Evolutionary conservation across 306 rosid genomes (phyloP).

Genomic region (Canavalia ensiformis): DNA sequence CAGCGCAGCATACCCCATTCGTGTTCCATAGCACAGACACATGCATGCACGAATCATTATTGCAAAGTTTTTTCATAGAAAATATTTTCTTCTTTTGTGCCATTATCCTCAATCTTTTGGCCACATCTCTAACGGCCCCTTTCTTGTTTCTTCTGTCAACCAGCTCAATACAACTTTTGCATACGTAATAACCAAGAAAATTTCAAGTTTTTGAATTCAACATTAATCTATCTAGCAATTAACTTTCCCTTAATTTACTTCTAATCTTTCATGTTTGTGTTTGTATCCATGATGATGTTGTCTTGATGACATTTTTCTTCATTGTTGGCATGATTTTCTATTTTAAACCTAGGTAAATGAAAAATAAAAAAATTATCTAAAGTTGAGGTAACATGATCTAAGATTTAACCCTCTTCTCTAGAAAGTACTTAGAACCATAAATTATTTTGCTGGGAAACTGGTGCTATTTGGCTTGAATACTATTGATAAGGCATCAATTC

Average conservation of each 20-base stretch:
- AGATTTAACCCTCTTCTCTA: constrained; percentile 10
- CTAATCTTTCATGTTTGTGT: constrained; percentile 23
- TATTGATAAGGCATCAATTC: not conserved
- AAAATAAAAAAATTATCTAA: not conserved
- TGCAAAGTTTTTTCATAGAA: constrained; percentile 36
- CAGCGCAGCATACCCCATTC: constrained; percentile 73
- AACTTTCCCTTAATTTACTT: constrained; percentile 28
- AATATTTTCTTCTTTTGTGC: constrained; percentile 36
- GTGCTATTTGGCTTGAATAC: constrained; percentile 4
- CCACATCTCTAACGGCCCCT: constrained; percentile 41
- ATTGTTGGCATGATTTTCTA: constrained; percentile 10
- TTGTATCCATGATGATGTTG: not conserved
- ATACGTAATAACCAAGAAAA: not conserved
- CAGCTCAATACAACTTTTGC: constrained; percentile 50
- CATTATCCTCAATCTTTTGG: constrained; percentile 53
- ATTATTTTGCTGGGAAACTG: constrained; percentile 17
- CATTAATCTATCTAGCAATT: constrained; percentile 28
- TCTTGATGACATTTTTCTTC: constrained; percentile 29
- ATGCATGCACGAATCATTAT: constrained; percentile 53
- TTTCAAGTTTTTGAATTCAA: not conserved
- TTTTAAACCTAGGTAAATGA: constrained; percentile 5
- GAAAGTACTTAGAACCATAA: not conserved
- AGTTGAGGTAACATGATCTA: constrained; percentile 17
- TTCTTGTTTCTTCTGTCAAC: constrained; percentile 44
- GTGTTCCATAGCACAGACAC: constrained; percentile 50